Evolutionary conservation across 148 eudicot species (phyloP).

Genomic region (Rhododendron williamsianum): DNA sequence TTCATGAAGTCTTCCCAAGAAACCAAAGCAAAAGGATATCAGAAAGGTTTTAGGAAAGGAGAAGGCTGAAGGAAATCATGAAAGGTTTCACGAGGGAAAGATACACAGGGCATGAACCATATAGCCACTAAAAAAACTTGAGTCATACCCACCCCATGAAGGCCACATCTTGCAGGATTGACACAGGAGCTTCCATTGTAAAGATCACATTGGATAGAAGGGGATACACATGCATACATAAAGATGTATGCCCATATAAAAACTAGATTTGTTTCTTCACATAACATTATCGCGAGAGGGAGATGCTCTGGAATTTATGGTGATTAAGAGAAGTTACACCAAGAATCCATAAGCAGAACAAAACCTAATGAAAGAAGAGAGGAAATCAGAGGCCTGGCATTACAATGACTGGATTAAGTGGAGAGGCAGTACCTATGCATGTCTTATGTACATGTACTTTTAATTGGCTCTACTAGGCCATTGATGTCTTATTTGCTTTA

Average conservation of each 20-base stretch:
- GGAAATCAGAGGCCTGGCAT: background rate
- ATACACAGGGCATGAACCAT: background rate
- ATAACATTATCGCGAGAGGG: background rate
- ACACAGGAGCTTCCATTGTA: background rate
- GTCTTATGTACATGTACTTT: background rate
- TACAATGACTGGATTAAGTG: background rate
- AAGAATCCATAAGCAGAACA: background rate
- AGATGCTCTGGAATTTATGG: background rate
- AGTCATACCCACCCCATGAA: background rate
- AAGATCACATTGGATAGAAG: background rate
- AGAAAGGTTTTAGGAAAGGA: background rate
- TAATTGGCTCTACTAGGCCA: background rate
- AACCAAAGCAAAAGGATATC: background rate
- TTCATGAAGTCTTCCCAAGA: background rate
- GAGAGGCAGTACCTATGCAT: background rate
- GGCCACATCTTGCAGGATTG: background rate
- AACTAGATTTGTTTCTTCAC: background rate
- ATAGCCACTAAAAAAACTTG: background rate
- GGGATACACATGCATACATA: background rate
- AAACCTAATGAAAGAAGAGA: background rate
- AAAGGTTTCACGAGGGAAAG: background rate
- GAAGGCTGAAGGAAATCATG: background rate
- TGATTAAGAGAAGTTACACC: background rate
- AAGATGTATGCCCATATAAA: background rate
- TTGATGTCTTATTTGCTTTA: background rate